Evolutionary conservation across 2,329 filamentous ascomycete genomes (phyloP), one percentile per base, ranked within the genome.

Genomic region (Alternaria arbusti): DNA sequence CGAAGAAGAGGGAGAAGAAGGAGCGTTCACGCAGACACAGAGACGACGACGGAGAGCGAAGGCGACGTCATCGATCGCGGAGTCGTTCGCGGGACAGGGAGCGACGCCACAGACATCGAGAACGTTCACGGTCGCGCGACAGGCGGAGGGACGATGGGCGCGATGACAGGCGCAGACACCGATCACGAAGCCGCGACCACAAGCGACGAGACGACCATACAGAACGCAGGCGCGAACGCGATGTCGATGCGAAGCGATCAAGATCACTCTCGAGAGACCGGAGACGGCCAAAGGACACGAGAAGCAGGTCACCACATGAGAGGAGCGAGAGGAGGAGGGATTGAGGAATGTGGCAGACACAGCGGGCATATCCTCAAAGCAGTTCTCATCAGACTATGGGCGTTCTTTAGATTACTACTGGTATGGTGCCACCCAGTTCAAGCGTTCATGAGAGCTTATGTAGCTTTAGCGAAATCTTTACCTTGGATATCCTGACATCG

Each of bases 41-140:
- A 51, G 70, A 72, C 9, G 70, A 72, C 5, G 70, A 74, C 25
- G 63, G 65, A 32, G 70, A 74, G 17, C 62, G 70, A 30, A 70
- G 63, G 60, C 68, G 72, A 52, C 68, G 71, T 40, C 71, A 73
- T 52, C 64, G 73, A 20, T 75, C 74, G 6, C 63, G 71, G 17
- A 77, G 73, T 43, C 67, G 70, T 36, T 78, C 76, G 7, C 61
- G 67, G 22, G 71, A 78, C 23, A 70, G 70, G n/a, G 68, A 72
- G 17, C 68, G 73, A 56, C 68, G 71, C n/a, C 70, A 74, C 46
- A 74, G 70, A 64, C 68, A 74, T 20, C 64, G 69, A 5, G 67
- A 78, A 44, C 71, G 74, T 9, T 78, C 76, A 30, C 63, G 74
- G 45, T 78, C 76, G 25, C 69, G 70, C 22, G 76, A 77, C 17